Base-by-base conservation (phyloP, 1,284 basidiomycete species). In the Clitocybe nebularis region DNA sequence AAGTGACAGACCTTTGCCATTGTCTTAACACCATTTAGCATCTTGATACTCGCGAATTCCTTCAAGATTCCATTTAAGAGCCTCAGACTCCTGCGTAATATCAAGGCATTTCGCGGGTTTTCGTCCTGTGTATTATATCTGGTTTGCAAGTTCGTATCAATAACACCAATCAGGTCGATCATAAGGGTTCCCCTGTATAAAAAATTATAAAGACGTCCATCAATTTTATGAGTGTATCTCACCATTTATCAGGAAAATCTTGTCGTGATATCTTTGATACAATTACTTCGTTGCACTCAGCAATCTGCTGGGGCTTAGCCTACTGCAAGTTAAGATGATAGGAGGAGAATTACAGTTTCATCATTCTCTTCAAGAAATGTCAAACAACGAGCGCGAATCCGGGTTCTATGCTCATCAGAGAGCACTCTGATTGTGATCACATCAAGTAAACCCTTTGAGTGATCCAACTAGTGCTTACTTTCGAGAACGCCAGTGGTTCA, bases 241-340 rank as follows among this genome's bases (percentile, higher is more conserved):
- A 84, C 87, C 87, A 90, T 36, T 67, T 67, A 29, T 57, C 62
- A 8, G 88, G 87, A 57, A 75, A 89, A 55, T 91, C 88, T 21
- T 72, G 60, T 34, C 89, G 75, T 7, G 86, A 79, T 41, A 89
- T 77, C 58, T 81, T 89, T 5, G 77, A 69, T 3, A 86, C 70
- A 21, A 86, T 77, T 22, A 82, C 54, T 53, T 84, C 72, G 49
- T 89, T 90, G 54, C 79, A 86, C 45, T 81, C 69, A 20, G 83
- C 75, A 46, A 91, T 84, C 88, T 89, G 37, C 32, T 33, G 30
- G 26, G 36, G 32, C 48, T 28, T 39, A 45, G 20, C 41, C 40
- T 39, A 46, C 30, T 21, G 17, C 20, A 36, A 3, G 29, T 34
- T 22, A 41, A 41, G 38, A 20, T 34, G 20, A 9, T 2, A 24